Evolutionary conservation across 306 rosid species (phyloP).

Genomic region (Lathyrus aphaca): DNA sequence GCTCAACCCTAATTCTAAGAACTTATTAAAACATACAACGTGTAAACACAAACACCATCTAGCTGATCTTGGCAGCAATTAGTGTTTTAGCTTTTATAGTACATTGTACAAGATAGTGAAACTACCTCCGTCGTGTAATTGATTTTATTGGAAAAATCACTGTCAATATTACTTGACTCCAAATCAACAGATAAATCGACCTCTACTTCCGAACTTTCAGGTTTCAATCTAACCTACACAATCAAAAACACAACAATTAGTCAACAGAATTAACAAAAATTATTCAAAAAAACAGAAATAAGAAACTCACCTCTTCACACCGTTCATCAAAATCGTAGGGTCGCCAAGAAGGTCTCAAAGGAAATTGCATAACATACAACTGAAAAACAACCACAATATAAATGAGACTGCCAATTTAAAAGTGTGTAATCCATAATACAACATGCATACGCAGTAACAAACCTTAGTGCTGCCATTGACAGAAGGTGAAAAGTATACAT

Average conservation of each 20-base stretch:
- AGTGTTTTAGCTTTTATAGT: slow-evolving; percentile 3
- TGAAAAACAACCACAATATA: slow-evolving; percentile 32
- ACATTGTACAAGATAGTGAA: slow-evolving; percentile 10
- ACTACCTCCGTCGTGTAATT: slow-evolving; percentile 68
- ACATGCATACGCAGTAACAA: neutral
- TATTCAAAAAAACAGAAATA: neutral
- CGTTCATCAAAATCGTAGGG: slow-evolving; percentile 78
- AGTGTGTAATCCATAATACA: neutral
- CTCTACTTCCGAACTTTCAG: slow-evolving; percentile 60
- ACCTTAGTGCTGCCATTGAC: slow-evolving; percentile 62
- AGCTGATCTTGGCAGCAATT: neutral
- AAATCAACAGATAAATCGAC: slow-evolving; percentile 68
- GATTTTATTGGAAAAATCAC: slow-evolving; percentile 44
- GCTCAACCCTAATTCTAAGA: too few relatives aligned
- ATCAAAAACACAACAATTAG: neutral
- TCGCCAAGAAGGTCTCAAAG: slow-evolving; percentile 83
- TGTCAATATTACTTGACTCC: slow-evolving; percentile 62
- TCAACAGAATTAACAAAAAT: neutral
- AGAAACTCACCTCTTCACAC: slow-evolving; percentile 68
- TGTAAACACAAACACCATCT: neutral
- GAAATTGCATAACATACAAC: slow-evolving; percentile 86
- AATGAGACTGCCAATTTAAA: neutral
- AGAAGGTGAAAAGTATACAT: slow-evolving; percentile 69
- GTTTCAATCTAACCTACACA: slow-evolving; percentile 71
- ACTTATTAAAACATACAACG: neutral